Conservation (phyloP, 345 rosid species). For the Mercurialis annua region DNA sequence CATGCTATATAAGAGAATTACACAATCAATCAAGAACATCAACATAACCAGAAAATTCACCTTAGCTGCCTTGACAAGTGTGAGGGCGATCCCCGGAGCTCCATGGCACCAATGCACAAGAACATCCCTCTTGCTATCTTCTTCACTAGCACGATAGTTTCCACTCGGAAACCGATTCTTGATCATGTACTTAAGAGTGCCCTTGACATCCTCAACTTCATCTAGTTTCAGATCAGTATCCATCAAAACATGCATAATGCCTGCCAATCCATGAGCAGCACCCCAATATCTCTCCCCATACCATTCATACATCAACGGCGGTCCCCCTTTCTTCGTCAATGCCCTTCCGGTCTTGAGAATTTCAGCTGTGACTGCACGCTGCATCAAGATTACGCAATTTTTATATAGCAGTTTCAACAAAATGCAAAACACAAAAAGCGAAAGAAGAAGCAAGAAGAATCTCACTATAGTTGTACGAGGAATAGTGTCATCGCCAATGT, state of each 20-base stretch:
- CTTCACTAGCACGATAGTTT: constrained; percentile 25
- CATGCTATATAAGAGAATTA: neutral
- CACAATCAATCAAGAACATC: neutral
- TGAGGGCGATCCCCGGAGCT: constrained; percentile 30
- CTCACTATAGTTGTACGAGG: constrained; percentile 26
- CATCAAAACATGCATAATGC: constrained; percentile 33
- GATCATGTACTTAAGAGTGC: constrained; percentile 28
- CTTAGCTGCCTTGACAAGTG: constrained; percentile 31
- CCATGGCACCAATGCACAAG: constrained; percentile 39
- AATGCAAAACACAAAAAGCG: too few species aligned
- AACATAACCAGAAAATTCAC: constrained; percentile 9
- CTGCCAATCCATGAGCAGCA: constrained; percentile 33
- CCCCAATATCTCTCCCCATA: constrained; percentile 33
- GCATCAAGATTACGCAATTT: neutral
- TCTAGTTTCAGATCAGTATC: constrained; percentile 21
- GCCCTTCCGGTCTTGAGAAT: constrained; percentile 24
- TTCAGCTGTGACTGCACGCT: constrained; percentile 25
- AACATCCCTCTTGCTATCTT: constrained; percentile 23
- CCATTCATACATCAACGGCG: constrained; percentile 31
- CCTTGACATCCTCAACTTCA: constrained; percentile 27
- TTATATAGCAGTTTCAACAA: neutral
- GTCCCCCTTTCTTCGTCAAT: constrained; percentile 19
- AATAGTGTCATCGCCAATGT: constrained; percentile 19
- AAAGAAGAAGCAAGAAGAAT: neutral
- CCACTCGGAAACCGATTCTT: constrained; percentile 23